Evolutionary conservation across 176 grass and related monocot species (phyloP).

Genomic region (Oryza australiensis): DNA sequence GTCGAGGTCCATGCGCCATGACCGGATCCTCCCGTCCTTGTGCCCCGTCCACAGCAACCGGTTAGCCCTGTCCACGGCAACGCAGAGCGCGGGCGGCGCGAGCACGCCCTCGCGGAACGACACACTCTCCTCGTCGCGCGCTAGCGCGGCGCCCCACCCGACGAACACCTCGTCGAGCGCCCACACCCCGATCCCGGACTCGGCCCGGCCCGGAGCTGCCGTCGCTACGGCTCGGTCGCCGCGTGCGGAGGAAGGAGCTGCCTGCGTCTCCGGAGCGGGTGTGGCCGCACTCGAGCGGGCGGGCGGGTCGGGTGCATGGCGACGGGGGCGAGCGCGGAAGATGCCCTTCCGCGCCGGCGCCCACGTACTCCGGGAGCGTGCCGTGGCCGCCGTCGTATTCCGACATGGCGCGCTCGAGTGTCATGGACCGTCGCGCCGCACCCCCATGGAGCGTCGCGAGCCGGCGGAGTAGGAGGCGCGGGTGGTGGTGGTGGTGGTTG

Average conservation of each 20-base stretch:
- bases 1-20: constrained; percentile 72
- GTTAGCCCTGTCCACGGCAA: constrained; percentile 70
- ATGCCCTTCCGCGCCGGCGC: constrained; percentile 59
- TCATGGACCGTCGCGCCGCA: constrained; percentile 59
- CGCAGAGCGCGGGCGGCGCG: constrained; percentile 72
- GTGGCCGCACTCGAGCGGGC: constrained; percentile 74
- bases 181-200: constrained; percentile 59
- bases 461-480: constrained; percentile 35
- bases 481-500: constrained; percentile 21
- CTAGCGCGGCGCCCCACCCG: constrained; percentile 48
- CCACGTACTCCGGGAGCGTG: constrained; percentile 74
- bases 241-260: constrained; percentile 65
- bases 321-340: constrained; percentile 71
- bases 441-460: constrained; percentile 23
- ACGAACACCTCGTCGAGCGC: constrained; percentile 59
- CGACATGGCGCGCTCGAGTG: constrained; percentile 81
- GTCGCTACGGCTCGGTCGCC: constrained; percentile 45
- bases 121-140: constrained; percentile 80
- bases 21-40: constrained; percentile 88
- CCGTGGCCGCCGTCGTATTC: constrained; percentile 70
- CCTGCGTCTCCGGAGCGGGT: constrained; percentile 94
- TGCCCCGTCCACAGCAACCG: constrained; percentile 85
- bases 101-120: constrained; percentile 72
- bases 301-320: constrained; percentile 82
- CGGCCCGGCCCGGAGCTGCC: constrained; percentile 54